phyloP scores from a whole-genome alignment of 352 stramenopile genomes.

The Globisporangium irregulare region DNA sequence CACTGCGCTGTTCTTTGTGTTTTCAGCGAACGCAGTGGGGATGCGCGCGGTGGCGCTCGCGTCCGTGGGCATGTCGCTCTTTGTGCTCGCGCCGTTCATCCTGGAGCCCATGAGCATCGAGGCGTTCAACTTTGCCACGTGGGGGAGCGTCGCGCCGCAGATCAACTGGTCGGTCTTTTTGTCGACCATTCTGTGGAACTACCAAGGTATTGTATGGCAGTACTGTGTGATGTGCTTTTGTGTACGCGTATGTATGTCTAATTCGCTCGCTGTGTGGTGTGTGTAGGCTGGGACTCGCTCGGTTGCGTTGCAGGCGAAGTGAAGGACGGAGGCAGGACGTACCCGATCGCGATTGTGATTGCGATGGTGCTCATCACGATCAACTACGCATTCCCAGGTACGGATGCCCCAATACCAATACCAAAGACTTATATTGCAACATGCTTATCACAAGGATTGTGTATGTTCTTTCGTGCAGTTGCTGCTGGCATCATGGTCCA shows the following conservation, averaged over 20 bases:
- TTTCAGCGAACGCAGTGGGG: constrained; percentile 63
- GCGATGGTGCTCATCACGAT: constrained; percentile 80
- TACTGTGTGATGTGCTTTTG: neutral
- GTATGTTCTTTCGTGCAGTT: constrained; percentile 24
- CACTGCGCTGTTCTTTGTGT: constrained; percentile 64
- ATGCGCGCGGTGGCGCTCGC: constrained; percentile 75
- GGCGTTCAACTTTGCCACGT: constrained; percentile 71
- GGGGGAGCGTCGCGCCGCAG: constrained; percentile 56
- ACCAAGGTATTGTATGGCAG: constrained; percentile 42
- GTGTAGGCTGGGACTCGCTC: constrained; percentile 72
- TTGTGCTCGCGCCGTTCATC: constrained; percentile 77
- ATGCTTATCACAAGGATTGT: no score
- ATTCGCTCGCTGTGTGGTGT: neutral
- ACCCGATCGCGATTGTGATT: constrained; percentile 82
- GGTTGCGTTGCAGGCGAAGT: constrained; percentile 84
- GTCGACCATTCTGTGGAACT: constrained; percentile 85
- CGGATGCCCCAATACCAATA: no score
- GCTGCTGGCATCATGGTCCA: constrained; percentile 77
- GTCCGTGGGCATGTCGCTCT: constrained; percentile 79
- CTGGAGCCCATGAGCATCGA: constrained; percentile 72
- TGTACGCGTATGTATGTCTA: neutral
- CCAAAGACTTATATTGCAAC: no score
- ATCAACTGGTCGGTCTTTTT: constrained; percentile 87
- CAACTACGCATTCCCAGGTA: constrained; percentile 82
- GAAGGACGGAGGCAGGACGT: constrained; percentile 73